Base-by-base conservation (phyloP, 169 alveolate species). In the Miamiensis avidus region DNA sequence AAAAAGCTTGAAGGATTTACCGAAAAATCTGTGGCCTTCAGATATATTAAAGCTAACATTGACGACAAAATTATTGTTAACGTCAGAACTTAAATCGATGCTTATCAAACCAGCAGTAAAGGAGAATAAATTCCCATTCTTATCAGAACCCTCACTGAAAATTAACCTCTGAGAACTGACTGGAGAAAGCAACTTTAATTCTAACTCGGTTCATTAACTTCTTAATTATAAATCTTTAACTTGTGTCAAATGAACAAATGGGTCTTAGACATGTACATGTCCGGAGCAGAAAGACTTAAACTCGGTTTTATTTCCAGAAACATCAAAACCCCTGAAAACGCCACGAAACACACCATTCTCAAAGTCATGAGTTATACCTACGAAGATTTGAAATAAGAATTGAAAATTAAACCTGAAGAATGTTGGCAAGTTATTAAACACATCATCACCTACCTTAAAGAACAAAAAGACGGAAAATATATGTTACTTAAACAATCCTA, bases 51-150 rank as follows among this genome's bases (percentile, higher is more conserved):
- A 29, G 74, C 29, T n/a, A 79, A 34, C 30, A 34, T 79, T 29
- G 84, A 79, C 65, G 84, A 79, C 31, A 49, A 79, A 34, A 29
- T 79, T 49, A 29, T 49, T 28, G 1, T 79, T 29, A 49, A 49
- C 28, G 84, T 79, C 31, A 79, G 84, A 79, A 76, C 65, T 79
- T 49, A 79, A 79, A 34, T 79, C 26, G 84, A 79, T 49, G 84
- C 76, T 79, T 79, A 49, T 79, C 76, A 79, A 34, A 29, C 27
- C 25, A 49, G 30, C 29, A 49, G 25, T 0, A 65, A 79, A 20
- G 69, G 64, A 28, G 33, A 79, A 79, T 49, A 79, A 30, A 33
- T 79, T 29, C 84, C 84, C 29, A 79, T 79, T 29, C 31, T 79
- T 65, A 31, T 27, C 31, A 79, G 75, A 79, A 49, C 84, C 28